Percentiles rank a stretch among this genome's conserved stretches.
Evolutionary conservation across 805 yeast species (phyloP).

Genomic region (Yarrowia bubula): DNA sequence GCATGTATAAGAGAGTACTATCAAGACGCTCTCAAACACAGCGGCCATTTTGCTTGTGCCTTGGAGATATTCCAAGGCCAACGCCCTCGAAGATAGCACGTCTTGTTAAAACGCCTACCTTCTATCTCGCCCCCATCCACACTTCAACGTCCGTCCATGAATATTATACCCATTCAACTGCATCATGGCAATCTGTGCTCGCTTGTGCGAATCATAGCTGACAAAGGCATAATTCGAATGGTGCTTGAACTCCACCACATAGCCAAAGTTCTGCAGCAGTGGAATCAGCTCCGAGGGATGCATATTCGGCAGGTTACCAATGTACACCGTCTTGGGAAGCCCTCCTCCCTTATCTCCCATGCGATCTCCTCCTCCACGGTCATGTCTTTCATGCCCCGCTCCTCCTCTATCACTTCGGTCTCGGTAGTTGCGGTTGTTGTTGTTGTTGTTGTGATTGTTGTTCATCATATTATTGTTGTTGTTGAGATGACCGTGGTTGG

Average conservation of each 20-base stretch:
- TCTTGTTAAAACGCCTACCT: not conserved
- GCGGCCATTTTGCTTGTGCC: too few species aligned
- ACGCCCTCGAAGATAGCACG: too few species aligned
- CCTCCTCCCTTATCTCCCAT: not conserved
- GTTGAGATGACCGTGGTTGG: too few species aligned
- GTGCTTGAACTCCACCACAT: conserved; percentile 73
- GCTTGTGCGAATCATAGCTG: conserved; percentile 79
- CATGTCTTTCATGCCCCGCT: not conserved
- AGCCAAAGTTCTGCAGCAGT: conserved; percentile 74
- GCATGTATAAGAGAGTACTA: too few species aligned
- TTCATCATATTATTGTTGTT: not conserved
- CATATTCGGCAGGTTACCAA: conserved; percentile 78
- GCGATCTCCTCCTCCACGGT: not conserved
- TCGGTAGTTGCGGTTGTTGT: not conserved
- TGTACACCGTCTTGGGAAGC: conserved; percentile 70
- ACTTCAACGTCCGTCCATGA: conserved; percentile 74
- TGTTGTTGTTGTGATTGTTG: not conserved
- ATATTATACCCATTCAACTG: conserved; percentile 63
- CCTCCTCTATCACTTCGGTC: not conserved
- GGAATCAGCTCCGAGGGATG: conserved; percentile 72
- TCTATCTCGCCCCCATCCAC: conserved; percentile 77
- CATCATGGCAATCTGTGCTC: conserved; percentile 84
- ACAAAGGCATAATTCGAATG: conserved; percentile 88
- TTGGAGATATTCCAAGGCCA: too few species aligned
- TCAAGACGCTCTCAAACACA: too few species aligned